Evolutionary conservation across 2,329 filamentous ascomycete species (phyloP), one percentile per base, ranked within the genome.

Genomic region (Pezicula neosporulosa): DNA sequence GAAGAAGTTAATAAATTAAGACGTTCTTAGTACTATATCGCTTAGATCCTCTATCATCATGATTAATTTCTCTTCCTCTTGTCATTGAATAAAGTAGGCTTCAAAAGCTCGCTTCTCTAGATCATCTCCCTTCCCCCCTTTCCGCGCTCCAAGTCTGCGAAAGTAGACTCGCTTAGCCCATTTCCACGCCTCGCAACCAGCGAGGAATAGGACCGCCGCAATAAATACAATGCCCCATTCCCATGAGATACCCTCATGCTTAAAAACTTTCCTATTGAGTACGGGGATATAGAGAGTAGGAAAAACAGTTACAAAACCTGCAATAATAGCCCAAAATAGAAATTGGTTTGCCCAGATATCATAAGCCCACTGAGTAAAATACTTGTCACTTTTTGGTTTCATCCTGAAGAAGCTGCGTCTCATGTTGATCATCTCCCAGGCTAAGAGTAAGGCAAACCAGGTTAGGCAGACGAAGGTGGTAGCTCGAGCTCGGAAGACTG

Each of bases 381-480:
- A 81, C 51, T 70, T 72, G 61, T 78, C 82, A 21, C 77, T 80
- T 15, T 74, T 73, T 0, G 85, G 82, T 61, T 87, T 80, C 82
- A 90, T 87, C 60, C 80, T 77, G 78, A 91, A 90, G 73, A 91
- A 88, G 7, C 81, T 85, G 41, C 85, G 81, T 19, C 87, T 83
- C 70, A 86, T 79, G 61, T 88, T 78, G 53, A 89, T 77, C 78
- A 89, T 86, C 66, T 91, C 86, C 87, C 87, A 91, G 0, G 88
- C 87, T 5, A 89, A 75, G 72, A 90, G 88, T 16, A 90, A 77
- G 0, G 86, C 85, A 59, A 86, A 86, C 86, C 87, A 90, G 0
- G 86, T 90, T 48, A 90, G 75, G 58, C 81, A 87, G 30, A 84
- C 85, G 63, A 90, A 90, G 4, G 83, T 86, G 0, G 87, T 89